Conservation (phyloP, 345 rosid species). For the Passiflora organensis region DNA sequence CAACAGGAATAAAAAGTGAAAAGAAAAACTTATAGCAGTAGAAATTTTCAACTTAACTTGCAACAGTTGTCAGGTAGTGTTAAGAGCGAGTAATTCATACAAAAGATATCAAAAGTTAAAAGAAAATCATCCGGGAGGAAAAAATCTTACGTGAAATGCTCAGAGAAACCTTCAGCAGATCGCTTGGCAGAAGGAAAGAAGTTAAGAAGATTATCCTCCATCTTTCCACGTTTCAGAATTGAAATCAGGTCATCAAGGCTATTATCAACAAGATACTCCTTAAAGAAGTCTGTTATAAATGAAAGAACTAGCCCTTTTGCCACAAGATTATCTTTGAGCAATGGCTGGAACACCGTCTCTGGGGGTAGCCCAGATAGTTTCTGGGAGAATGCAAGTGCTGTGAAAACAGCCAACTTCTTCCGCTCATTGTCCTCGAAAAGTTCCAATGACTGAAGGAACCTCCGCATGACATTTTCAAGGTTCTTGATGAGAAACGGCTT, state of each 20-base stretch:
- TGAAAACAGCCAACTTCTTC: slow-evolving; percentile 96
- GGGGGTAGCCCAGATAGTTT: slow-evolving; percentile 96
- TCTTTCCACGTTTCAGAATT: slow-evolving; percentile 87
- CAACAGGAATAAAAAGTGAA: no score
- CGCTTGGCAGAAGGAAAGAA: slow-evolving; percentile 81
- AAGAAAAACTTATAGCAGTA: no score
- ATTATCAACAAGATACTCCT: slow-evolving; percentile 91
- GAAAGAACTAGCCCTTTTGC: slow-evolving; percentile 97
- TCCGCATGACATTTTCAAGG: slow-evolving; percentile 92
- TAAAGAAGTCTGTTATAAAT: slow-evolving; percentile 91
- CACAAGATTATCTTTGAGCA: slow-evolving; percentile 97
- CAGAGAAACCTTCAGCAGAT: slow-evolving; percentile 79
- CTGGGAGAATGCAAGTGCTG: slow-evolving; percentile 97
- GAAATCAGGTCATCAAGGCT: slow-evolving; percentile 91
- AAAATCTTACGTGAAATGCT: slow-evolving; percentile 85
- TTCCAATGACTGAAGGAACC: slow-evolving; percentile 93
- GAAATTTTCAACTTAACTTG: no score
- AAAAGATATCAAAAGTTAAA: not conserved
- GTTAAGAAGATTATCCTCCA: slow-evolving; percentile 85
- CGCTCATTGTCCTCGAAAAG: slow-evolving; percentile 96
- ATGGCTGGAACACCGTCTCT: slow-evolving; percentile 94
- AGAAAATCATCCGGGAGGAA: not conserved
- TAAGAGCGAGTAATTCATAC: no score
- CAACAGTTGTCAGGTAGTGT: no score
- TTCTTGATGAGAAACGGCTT: slow-evolving; percentile 93